Evolutionary conservation across 2,329 filamentous ascomycete species (phyloP), one percentile per base, ranked within the genome.

Genomic region (Erysiphe pulchra): DNA sequence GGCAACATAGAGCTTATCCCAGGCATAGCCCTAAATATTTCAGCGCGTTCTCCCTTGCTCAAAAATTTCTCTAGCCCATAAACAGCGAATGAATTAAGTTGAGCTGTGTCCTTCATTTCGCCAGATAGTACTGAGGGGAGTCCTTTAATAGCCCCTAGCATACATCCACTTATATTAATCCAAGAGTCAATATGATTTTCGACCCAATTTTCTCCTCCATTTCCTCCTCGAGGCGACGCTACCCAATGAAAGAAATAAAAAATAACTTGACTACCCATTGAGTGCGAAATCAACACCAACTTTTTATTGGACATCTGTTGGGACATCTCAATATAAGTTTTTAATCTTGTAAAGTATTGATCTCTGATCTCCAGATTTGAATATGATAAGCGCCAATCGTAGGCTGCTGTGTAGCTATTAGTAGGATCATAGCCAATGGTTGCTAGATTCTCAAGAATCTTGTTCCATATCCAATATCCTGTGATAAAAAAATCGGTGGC

Each of bases 81-180:
- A 1, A 98, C 87, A 9, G 90, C 90, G 59, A 95, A 92, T 2
- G 87, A 75, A 55, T 95, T 95, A 18, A 98, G 72, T 60, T 95
- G 90, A 1, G 87, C 90, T 0, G 90, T 98, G 57, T 98, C 90
- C 52, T 87, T 84, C 90, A 98, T 98, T 61, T 98, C 90, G 30
- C 90, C 90, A 0, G 86, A 94, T 1, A 98, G 67, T 0, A 95
- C 73, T 0, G 90, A 87, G 0, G 90, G 82, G 33, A 95, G 64
- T 48, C 81, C 87, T 63, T 98, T 98, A 47, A 85, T 68, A 1
- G 90, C 85, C 13, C 90, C 90, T 6, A 98, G 75, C 87, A 98
- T 94, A 61, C 87, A 98, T 6, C 90, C 90, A 52, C 81, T 90
- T 55, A 98, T 85, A 59, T 98, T 98, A 65, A 98, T 92, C 86